phyloP scores from a whole-genome alignment of 441 rosid species.

The Biscutella laevigata region DNA sequence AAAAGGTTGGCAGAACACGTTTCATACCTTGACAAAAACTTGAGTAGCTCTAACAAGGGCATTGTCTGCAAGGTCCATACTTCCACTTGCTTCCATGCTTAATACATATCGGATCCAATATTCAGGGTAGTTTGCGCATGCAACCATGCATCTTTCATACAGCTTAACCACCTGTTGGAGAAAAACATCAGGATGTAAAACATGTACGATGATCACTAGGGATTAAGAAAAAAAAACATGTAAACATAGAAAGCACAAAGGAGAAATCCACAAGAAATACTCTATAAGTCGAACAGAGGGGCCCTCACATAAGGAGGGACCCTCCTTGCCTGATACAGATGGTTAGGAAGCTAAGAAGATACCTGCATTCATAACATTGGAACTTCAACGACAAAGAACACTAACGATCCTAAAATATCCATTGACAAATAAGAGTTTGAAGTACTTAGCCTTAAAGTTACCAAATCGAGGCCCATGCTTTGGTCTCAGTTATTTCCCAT shows the following conservation, averaged over 20 bases:
- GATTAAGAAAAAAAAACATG: slow-evolving; percentile 14
- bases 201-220: slow-evolving; percentile 7
- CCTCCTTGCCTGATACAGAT: slow-evolving; percentile 91
- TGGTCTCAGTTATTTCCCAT: slow-evolving; percentile 91
- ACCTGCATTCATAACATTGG: slow-evolving; percentile 96
- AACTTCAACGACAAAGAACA: slow-evolving; percentile 55
- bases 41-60: slow-evolving; percentile 89
- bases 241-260: slow-evolving; percentile 42
- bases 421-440: slow-evolving; percentile 68
- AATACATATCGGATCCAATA: slow-evolving; percentile 84
- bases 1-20: neutral
- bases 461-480: slow-evolving; percentile 87
- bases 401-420: slow-evolving; percentile 65
- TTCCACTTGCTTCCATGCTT: slow-evolving; percentile 74
- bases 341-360: slow-evolving; percentile 95
- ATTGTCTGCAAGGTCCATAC: slow-evolving; percentile 77
- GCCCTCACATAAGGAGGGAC: slow-evolving; percentile 86
- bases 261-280: slow-evolving; percentile 81
- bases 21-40: slow-evolving; percentile 85
- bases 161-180: slow-evolving; percentile 70
- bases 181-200: slow-evolving; percentile 18
- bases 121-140: slow-evolving; percentile 91
- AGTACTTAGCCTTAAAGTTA: slow-evolving; percentile 93
- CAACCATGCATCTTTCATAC: slow-evolving; percentile 89
- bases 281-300: slow-evolving; percentile 73